Evolutionary conservation across 2,329 filamentous ascomycete genomes (phyloP).

Genomic region (Colletotrichum destructivum): DNA sequence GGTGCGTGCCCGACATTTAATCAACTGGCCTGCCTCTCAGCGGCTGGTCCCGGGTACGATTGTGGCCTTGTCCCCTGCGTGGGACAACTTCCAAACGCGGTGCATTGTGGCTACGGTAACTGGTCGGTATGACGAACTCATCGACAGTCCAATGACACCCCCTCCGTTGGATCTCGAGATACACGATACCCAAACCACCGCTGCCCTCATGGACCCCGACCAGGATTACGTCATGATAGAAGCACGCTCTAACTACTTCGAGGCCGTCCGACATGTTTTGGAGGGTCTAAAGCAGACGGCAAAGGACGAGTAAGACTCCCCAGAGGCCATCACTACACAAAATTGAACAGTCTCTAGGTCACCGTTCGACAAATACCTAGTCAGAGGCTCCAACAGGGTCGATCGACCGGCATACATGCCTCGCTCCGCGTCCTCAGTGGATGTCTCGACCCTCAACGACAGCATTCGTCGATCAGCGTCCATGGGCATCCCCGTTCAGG

Average conservation of each 20-base stretch:
- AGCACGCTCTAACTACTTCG: slow-evolving; percentile 80
- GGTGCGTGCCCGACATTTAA: slow-evolving; percentile 73
- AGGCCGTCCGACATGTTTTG: slow-evolving; percentile 81
- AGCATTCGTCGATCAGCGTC: background rate
- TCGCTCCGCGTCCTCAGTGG: background rate
- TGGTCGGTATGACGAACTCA: slow-evolving; percentile 55
- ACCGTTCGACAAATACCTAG: slow-evolving; percentile 74
- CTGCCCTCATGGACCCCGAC: slow-evolving; percentile 75
- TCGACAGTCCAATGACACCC: background rate
- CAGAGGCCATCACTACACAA: background rate
- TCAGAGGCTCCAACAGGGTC: slow-evolving; percentile 56
- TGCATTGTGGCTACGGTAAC: slow-evolving; percentile 82
- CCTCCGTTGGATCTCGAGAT: slow-evolving; percentile 67
- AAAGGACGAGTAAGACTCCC: slow-evolving; percentile 63
- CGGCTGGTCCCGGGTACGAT: slow-evolving; percentile 68
- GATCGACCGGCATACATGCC: background rate
- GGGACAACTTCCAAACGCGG: slow-evolving; percentile 74
- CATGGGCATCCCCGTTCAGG: slow-evolving; percentile 9
- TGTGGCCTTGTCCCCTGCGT: slow-evolving; percentile 65
- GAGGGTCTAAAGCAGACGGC: slow-evolving; percentile 77
- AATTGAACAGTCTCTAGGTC: slow-evolving; percentile 57
- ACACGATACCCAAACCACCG: background rate
- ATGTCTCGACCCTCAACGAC: slow-evolving; percentile 10
- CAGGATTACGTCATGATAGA: slow-evolving; percentile 85
- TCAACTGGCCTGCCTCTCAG: slow-evolving; percentile 73